Conservation (phyloP, 805 yeast genomes). For the Candida insectorum region DNA sequence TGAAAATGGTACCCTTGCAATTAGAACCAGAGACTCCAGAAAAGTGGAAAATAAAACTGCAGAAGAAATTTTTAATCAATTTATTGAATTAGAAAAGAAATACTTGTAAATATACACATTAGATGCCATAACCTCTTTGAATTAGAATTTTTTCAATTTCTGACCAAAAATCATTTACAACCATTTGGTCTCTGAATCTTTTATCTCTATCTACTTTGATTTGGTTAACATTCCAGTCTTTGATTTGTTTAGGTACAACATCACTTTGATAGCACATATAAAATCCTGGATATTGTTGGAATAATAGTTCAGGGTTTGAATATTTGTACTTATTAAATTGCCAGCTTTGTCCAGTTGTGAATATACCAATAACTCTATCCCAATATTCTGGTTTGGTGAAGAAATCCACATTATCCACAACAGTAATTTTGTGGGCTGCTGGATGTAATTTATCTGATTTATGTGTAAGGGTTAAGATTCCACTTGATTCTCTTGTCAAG, state of each 20-base stretch:
- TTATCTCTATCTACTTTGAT: slow-evolving; percentile 76
- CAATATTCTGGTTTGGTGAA: slow-evolving; percentile 90
- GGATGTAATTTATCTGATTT: slow-evolving; percentile 47
- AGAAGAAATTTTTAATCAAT: slow-evolving; percentile 51
- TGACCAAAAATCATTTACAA: slow-evolving; percentile 82
- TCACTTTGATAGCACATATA: slow-evolving; percentile 77
- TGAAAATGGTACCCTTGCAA: slow-evolving; percentile 52
- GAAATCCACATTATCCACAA: slow-evolving; percentile 84
- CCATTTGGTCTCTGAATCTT: slow-evolving; percentile 86
- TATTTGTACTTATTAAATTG: slow-evolving; percentile 87
- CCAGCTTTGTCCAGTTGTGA: slow-evolving; percentile 98
- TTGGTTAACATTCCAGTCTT: slow-evolving; percentile 85
- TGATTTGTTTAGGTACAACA: slow-evolving; percentile 66
- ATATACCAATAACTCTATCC: slow-evolving; percentile 94
- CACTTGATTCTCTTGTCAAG: slow-evolving; percentile 20
- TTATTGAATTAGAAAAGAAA: slow-evolving; percentile 52
- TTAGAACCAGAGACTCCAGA: slow-evolving; percentile 56
- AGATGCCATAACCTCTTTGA: slow-evolving; percentile 53
- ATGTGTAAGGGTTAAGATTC: slow-evolving; percentile 51
- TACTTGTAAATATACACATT: slow-evolving; percentile 12
- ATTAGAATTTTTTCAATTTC: slow-evolving; percentile 71
- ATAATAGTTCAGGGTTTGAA: slow-evolving; percentile 73
- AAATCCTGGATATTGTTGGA: slow-evolving; percentile 82
- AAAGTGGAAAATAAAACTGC: slow-evolving; percentile 41
- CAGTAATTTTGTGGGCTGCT: slow-evolving; percentile 63